Evolutionary conservation across 768 basidiomycete species (phyloP).

Genomic region (Dentipellis fragilis): DNA sequence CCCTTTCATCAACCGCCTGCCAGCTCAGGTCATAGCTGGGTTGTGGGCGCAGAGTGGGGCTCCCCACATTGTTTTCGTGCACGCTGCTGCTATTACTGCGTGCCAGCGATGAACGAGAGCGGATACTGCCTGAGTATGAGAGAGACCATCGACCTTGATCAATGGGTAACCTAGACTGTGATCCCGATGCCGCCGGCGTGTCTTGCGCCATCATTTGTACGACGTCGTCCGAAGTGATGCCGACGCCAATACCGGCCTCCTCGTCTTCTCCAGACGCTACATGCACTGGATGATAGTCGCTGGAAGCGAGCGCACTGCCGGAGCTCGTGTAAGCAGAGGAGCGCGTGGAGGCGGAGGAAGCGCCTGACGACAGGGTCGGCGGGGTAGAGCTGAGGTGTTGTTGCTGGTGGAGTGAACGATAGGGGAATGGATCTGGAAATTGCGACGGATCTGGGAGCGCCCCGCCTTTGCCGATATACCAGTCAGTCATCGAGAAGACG

Average conservation of each 20-base stretch:
- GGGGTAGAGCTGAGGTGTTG: constrained; percentile 32
- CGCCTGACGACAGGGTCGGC: constrained; percentile 59
- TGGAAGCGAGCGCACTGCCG: constrained; percentile 48
- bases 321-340: constrained; percentile 73
- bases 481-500: constrained; percentile 92
- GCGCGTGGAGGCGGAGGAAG: constrained; percentile 62
- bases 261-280: constrained; percentile 55
- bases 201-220: constrained; percentile 52
- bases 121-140: constrained; percentile 47
- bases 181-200: constrained; percentile 30
- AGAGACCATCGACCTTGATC: constrained; percentile 73
- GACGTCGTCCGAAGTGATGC: constrained; percentile 58
- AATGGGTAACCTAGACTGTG: constrained; percentile 38
- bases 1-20: constrained; percentile 64
- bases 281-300: constrained; percentile 53
- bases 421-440: constrained; percentile 67
- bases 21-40: constrained; percentile 72
- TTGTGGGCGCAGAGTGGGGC: constrained; percentile 45
- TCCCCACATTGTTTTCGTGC: constrained; percentile 14
- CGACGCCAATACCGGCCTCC: constrained; percentile 37
- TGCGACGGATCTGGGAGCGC: constrained; percentile 53
- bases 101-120: constrained; percentile 65
- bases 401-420: constrained; percentile 40
- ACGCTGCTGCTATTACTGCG: constrained; percentile 38
- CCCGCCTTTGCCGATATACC: constrained; percentile 68